Evolutionary conservation across 495 filamentous ascomycete genomes (phyloP), one percentile per base, ranked within the genome.

Genomic region (Penicillium pulvis): DNA sequence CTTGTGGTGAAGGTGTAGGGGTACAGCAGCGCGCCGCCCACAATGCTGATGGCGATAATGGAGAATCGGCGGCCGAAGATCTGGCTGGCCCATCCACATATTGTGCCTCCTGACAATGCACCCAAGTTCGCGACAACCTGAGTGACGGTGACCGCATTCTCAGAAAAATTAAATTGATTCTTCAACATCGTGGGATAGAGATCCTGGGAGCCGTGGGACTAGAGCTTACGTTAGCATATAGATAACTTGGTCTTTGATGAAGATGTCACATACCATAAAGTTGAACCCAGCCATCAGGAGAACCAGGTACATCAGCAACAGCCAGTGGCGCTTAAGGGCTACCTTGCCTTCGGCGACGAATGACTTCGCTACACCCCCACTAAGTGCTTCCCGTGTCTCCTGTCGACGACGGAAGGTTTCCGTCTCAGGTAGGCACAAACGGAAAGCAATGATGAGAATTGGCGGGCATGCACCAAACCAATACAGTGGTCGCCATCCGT

Each of bases 261-360:
- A 2, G 10, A 11, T 28, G 44, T 23, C 14, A 52, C 69, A 43
- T 70, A 83, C 81, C 90, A 93, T 91, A 71, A 93, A 94, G 71
- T 94, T 96, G 80, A 96, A 93, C 1, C 91, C 91, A 7, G 91
- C 85, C 91, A 94, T 94, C 16, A 96, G 77, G 19, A 94, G 71
- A 19, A 96, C 90, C 35, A 94, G 76, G 71, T 96, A 96, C 50
- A 86, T 75, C 35, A 94, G 75, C 6, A 96, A 71, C 17, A 92
- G 51, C 91, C 91, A 94, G 68, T 96, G 89, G 14, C 82, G 81
- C 64, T 83, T 85, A 12, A 95, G 61, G 0, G 89, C 90, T 1
- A 91, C 85, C 63, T 88, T 89, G 30, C 90, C 90, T 71, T 94
- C 90, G 0, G 76, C 69, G 11, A 93, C 23, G 69, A 95, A 95